These are phyloP conservation scores for Pythium utonaiense DNA, from an alignment of 352 stramenopile species.

Conservation along the genomic window DNA sequence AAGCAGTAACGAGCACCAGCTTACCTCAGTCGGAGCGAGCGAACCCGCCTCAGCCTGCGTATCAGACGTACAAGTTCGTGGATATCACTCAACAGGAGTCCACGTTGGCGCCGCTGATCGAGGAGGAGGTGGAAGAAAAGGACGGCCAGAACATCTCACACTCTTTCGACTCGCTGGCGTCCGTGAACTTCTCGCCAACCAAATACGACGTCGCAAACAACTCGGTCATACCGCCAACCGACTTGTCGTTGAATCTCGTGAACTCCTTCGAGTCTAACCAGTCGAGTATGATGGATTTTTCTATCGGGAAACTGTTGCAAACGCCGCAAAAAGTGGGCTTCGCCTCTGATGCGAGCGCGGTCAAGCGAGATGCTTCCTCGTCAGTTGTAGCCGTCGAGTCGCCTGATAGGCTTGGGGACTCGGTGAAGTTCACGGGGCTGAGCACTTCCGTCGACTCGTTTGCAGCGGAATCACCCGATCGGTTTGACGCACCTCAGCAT, in stretches of 20 bases:
- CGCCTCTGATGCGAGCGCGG: background rate
- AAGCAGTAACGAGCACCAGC: no score
- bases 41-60: background rate
- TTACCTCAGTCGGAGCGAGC: background rate
- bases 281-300: constrained; percentile 20
- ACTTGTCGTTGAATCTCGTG: constrained; percentile 26
- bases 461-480: background rate
- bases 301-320: constrained; percentile 17
- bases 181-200: background rate
- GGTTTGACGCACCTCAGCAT: background rate
- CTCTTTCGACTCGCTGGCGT: constrained; percentile 1
- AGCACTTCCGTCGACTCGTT: background rate
- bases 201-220: background rate
- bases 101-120: background rate
- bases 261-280: constrained; percentile 30
- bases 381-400: background rate
- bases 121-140: background rate
- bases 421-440: background rate
- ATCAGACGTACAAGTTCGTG: constrained; percentile 11
- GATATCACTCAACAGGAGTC: background rate
- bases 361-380: background rate
- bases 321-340: background rate
- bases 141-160: background rate
- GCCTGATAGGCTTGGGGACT: background rate
- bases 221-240: background rate